Evolutionary conservation across 208 protist genomes (phyloP).

Genomic region (Acanthamoeba lenticulata): DNA sequence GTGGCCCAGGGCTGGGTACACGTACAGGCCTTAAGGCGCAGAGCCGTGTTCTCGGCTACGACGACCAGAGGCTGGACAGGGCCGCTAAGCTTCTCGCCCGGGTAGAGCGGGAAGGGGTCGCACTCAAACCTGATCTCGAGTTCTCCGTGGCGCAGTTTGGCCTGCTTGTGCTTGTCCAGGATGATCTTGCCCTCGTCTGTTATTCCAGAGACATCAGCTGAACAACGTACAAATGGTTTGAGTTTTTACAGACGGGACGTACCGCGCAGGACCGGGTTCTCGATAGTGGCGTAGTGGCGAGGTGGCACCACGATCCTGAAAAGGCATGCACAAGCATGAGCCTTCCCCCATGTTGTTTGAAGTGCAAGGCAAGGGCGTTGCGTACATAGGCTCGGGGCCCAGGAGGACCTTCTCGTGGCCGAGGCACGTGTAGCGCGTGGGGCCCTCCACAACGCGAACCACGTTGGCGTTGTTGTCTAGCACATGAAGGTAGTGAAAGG

Average conservation of each 20-base stretch:
- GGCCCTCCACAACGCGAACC: slow-evolving; percentile 14
- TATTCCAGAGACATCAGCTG: too few relatives aligned
- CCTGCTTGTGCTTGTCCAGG: slow-evolving; percentile 88
- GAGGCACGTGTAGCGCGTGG: slow-evolving; percentile 25
- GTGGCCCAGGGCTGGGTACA: background rate
- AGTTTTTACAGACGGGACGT: background rate
- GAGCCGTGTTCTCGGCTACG: slow-evolving; percentile 89
- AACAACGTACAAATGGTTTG: background rate
- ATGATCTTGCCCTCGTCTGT: slow-evolving; percentile 58
- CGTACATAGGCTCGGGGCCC: slow-evolving; percentile 46
- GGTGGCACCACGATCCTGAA: slow-evolving; percentile 87
- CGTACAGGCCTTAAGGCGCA: slow-evolving; percentile 89
- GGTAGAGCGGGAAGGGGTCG: slow-evolving; percentile 93
- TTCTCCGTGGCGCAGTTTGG: slow-evolving; percentile 88
- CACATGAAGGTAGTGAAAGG: background rate
- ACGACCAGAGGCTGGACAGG: slow-evolving; percentile 87
- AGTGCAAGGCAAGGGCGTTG: too few relatives aligned
- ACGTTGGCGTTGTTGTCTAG: slow-evolving; percentile 68
- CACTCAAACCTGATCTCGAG: slow-evolving; percentile 89
- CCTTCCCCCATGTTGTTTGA: background rate
- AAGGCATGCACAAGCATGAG: background rate
- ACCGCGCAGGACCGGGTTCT: slow-evolving; percentile 83
- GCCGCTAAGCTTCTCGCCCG: slow-evolving; percentile 86
- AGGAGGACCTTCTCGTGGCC: slow-evolving; percentile 28
- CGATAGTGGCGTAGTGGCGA: slow-evolving; percentile 78